A percentile compares a stretch with the other conserved stretches of the same genome.
Evolutionary conservation across 371 early-diverging fungal genomes (phyloP).

Genomic region (Circinella umbellata): DNA sequence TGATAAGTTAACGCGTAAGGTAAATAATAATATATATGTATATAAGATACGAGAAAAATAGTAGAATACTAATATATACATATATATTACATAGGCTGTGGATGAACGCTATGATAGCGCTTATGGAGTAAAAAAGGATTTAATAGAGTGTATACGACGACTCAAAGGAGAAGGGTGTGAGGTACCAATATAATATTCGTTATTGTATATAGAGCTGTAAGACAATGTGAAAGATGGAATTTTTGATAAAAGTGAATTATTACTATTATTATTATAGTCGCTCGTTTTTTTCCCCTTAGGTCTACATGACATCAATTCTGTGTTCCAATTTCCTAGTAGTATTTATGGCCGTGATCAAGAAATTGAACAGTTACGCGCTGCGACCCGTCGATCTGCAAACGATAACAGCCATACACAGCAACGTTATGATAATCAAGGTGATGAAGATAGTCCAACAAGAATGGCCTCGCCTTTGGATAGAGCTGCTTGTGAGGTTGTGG

Average conservation of each 20-base stretch:
- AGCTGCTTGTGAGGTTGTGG: constrained; percentile 34
- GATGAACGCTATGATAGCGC: constrained; percentile 61
- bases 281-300: constrained; percentile 45
- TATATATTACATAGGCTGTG: constrained; percentile 40
- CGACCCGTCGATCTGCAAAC: constrained; percentile 29
- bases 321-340: constrained; percentile 44
- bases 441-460: constrained; percentile 5
- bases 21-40: constrained; percentile 11
- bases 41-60: too few species aligned
- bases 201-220: background rate
- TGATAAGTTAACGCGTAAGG: constrained; percentile 62
- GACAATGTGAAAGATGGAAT: too few species aligned
- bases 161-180: constrained; percentile 19
- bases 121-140: constrained; percentile 58
- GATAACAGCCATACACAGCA: constrained; percentile 15
- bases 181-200: background rate
- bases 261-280: constrained; percentile 14
- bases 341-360: constrained; percentile 45
- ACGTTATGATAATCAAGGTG: background rate
- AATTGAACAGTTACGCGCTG: constrained; percentile 32
- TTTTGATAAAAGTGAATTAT: too few species aligned
- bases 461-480: constrained; percentile 15
- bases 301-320: constrained; percentile 42
- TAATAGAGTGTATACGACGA: constrained; percentile 50
- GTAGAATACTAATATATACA: too few species aligned